Percentiles rank a stretch among this genome's conserved stretches.
These are phyloP conservation scores for Globomyces sp. DNA, from an alignment of 371 early-diverging fungal genomes.

Conservation along the genomic window DNA sequence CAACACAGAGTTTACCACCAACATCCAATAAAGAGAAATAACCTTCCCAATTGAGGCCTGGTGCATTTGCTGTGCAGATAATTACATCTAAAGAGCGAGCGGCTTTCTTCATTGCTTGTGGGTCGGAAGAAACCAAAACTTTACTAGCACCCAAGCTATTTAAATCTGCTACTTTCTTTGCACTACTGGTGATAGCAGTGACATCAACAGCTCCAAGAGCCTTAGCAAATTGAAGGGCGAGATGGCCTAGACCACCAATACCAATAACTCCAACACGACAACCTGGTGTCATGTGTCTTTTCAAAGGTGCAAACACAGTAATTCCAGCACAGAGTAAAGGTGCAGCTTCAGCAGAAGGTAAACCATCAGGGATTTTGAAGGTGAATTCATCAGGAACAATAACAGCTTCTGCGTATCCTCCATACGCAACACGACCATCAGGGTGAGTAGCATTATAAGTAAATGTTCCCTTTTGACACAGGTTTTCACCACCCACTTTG, in stretches of 20 bases:
- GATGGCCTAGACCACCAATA: constrained; percentile 71
- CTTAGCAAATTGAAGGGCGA: constrained; percentile 65
- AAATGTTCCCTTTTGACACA: constrained; percentile 40
- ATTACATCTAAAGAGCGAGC: constrained; percentile 23
- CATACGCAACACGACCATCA: constrained; percentile 55
- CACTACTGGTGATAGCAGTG: constrained; percentile 66
- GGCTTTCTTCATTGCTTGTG: constrained; percentile 33
- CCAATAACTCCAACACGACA: constrained; percentile 61
- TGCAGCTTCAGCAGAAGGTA: constrained; percentile 56
- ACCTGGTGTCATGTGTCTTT: constrained; percentile 42
- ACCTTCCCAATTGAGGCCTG: constrained; percentile 17
- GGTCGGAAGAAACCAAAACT: constrained; percentile 40
- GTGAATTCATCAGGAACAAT: constrained; percentile 31
- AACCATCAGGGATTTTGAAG: constrained; percentile 56
- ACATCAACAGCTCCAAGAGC: constrained; percentile 69
- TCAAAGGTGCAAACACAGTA: constrained; percentile 61
- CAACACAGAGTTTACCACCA: constrained; percentile 56
- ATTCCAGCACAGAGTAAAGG: constrained; percentile 71
- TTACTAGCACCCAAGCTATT: constrained; percentile 60
- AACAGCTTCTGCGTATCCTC: constrained; percentile 27
- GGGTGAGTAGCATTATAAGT: constrained; percentile 42
- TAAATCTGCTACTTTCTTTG: constrained; percentile 63
- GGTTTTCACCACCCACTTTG: constrained; percentile 30
- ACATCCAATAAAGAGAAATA: constrained; percentile 45
- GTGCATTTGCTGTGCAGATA: constrained; percentile 23